Evolutionary conservation across 805 yeast genomes (phyloP).

Genomic region (Cyberlindnera nakhonratchasimensis): DNA sequence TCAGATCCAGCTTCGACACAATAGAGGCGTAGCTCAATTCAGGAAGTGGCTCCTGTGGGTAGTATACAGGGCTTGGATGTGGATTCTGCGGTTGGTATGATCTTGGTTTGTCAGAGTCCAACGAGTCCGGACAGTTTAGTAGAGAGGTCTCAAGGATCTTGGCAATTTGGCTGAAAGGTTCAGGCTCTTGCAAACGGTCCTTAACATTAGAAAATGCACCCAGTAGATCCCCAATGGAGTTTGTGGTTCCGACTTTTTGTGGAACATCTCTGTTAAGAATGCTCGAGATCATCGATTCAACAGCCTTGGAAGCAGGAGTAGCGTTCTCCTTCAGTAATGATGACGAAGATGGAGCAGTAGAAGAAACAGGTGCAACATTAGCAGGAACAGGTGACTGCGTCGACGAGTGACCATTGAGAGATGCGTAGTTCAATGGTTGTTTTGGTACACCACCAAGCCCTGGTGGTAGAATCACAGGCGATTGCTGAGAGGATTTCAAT

Average conservation of each 20-base stretch:
- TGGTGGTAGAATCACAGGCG: conserved; percentile 7
- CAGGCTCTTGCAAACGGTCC: conserved; percentile 47
- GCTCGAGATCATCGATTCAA: neutral
- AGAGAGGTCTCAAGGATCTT: conserved; percentile 71
- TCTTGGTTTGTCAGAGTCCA: conserved; percentile 82
- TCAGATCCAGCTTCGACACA: conserved; percentile 72
- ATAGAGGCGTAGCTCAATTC: conserved; percentile 53
- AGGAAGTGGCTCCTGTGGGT: conserved; percentile 75
- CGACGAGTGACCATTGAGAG: neutral
- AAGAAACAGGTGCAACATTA: neutral
- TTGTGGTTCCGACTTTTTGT: neutral
- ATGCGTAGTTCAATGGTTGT: conserved; percentile 3
- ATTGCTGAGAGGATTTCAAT: conserved; percentile 1
- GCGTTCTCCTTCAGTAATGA: conserved; percentile 16
- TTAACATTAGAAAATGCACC: conserved; percentile 31
- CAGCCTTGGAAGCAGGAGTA: conserved; percentile 13
- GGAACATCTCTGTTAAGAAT: conserved; percentile 2
- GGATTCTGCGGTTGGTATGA: conserved; percentile 68
- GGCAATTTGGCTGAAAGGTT: conserved; percentile 50
- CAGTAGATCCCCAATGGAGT: conserved; percentile 17
- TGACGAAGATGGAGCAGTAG: neutral
- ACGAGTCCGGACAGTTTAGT: conserved; percentile 88
- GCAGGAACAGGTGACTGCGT: neutral
- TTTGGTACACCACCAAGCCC: neutral
- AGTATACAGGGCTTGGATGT: conserved; percentile 85